Evolutionary conservation across 2,329 filamentous ascomycete species (phyloP), one percentile per base, ranked within the genome.

Genomic region (Rhynchosporium agropyri): DNA sequence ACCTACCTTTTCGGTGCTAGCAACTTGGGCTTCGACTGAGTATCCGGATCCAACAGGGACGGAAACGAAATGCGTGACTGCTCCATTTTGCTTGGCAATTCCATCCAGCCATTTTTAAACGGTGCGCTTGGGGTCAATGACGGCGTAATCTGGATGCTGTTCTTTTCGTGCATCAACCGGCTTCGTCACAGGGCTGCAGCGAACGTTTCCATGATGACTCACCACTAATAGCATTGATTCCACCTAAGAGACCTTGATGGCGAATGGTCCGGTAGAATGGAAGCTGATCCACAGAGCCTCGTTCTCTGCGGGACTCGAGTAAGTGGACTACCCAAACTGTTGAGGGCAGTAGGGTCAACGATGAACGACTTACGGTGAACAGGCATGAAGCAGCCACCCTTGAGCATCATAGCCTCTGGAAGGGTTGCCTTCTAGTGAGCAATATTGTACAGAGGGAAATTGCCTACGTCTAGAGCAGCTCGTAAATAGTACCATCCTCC

Each of bases 251-350:
- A 20, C 20, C 20, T 20, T 20, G 20, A 20, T 20, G 20, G 20
- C 20, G 20, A 20, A 20, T 20, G 1, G 20, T 20, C 20, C 20
- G 20, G 20, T 20, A 20, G 20, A 20, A 20, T 20, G 20, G 67
- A 80, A 77, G 0, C 68, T 62, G 50, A 80, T 77, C 77, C 77
- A 80, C 76, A 79, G 76, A 0, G 78, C 78, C 61, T 80, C 78
- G 15, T 71, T 71, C 62, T 78, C 72, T 69, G 26, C 40, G 59
- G 58, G 7, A 20, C 20, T 20, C 20, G 20, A 20, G 20, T 20
- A 20, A 20, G 20, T 20, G 20, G 20, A 20, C 20, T 20, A 20
- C 20, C 20, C 20, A 20, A 20, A 20, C 1, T 20, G 20, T 20
- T 20, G 65, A 46, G 1, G 33, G 9, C 9, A 10, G 33, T 10